Percentiles rank a stretch among this genome's conserved stretches.
Conservation (phyloP, 139 green algal genomes). For the Closterium sp. region DNA sequence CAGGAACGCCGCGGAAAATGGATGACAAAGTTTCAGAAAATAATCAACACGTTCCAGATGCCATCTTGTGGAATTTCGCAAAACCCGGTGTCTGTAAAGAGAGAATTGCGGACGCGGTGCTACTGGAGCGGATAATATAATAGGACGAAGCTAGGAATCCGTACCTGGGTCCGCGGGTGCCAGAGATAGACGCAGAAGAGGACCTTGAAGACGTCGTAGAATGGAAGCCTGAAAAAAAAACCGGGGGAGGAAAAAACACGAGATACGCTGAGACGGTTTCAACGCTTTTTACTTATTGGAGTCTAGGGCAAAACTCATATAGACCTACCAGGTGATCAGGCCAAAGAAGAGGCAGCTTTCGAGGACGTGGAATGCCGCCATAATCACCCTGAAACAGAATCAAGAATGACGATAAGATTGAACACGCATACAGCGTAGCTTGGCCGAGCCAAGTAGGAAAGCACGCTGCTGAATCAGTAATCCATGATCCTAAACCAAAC, state of each 20-base stretch:
- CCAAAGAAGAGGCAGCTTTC: background rate
- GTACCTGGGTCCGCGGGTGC: conserved; percentile 21
- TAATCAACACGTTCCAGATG: too few relatives aligned
- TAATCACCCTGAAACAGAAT: background rate
- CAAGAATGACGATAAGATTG: background rate
- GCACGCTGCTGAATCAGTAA: too few relatives aligned
- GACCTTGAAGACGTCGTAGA: conserved; percentile 24
- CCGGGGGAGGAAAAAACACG: background rate
- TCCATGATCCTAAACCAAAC: background rate
- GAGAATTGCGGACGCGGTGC: too few relatives aligned
- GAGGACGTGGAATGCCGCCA: background rate
- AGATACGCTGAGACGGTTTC: background rate
- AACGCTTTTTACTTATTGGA: too few relatives aligned
- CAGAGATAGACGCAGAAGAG: conserved; percentile 24
- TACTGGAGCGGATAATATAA: background rate
- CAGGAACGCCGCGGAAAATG: too few relatives aligned
- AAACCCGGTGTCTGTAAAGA: too few relatives aligned
- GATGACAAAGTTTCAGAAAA: too few relatives aligned
- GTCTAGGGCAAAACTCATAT: too few relatives aligned
- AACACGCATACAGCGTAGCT: background rate
- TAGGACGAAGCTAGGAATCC: background rate
- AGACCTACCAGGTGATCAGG: background rate
- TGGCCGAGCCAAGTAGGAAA: too few relatives aligned
- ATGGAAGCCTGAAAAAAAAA: conserved; percentile 4
- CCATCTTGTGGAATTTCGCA: too few relatives aligned